Conservation (phyloP, 106 monocot genomes). For the Iris macrosiphon region DNA sequence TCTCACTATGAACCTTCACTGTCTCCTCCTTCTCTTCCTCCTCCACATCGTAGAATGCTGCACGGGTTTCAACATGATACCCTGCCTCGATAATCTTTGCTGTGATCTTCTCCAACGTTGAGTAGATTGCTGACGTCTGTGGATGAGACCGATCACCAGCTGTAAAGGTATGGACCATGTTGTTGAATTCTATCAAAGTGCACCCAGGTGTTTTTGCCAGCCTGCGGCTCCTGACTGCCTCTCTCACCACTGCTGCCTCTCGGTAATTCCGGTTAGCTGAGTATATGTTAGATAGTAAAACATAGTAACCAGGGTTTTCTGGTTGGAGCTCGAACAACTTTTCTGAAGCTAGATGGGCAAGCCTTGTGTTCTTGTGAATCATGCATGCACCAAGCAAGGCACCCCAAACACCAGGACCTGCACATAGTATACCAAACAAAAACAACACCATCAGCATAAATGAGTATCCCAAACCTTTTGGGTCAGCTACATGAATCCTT, state of each 20-base stretch:
- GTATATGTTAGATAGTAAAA: conserved; percentile 75
- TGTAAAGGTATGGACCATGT: conserved; percentile 45
- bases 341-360: conserved; percentile 49
- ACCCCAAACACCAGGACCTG: conserved; percentile 57
- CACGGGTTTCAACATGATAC: conserved; percentile 41
- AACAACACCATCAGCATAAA: no score
- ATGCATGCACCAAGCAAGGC: conserved; percentile 81
- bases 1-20: conserved; percentile 81
- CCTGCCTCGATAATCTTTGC: conserved; percentile 61
- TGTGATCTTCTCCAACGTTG: conserved; percentile 37
- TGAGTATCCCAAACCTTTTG: no score
- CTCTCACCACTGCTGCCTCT: conserved; percentile 59
- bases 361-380: conserved; percentile 42
- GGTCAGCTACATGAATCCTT: no score
- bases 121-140: conserved; percentile 38
- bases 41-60: conserved; percentile 67
- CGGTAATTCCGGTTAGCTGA: conserved; percentile 39
- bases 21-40: conserved; percentile 80
- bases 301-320: conserved; percentile 57
- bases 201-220: conserved; percentile 64
- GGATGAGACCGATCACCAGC: conserved; percentile 57
- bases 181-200: conserved; percentile 61
- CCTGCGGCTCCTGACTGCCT: conserved; percentile 29
- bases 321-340: conserved; percentile 68
- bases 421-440: no score